Evolutionary conservation across 78 protist species (phyloP), one percentile per base, ranked within the genome.

Genomic region (Guillardia theta): DNA sequence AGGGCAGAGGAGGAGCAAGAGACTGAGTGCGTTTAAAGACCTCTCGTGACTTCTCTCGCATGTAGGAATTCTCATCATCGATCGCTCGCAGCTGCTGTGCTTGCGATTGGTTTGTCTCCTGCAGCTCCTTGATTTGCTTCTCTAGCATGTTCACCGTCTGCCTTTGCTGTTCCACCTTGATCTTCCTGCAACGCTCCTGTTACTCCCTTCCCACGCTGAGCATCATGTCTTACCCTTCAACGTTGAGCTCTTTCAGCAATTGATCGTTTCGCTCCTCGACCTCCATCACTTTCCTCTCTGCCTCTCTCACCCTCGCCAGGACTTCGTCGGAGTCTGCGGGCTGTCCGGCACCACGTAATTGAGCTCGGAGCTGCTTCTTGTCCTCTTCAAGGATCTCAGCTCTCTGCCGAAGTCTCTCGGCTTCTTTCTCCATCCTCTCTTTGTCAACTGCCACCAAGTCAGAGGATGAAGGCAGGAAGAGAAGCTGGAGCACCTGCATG

Each of bases 281-380:
- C 90, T 78, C 90, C 43, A 78, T 45, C 44, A 8, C 18, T 36
- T 19, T 1, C 24, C 90, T 45, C 90, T 78, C 90, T n/a, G 90
- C 90, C 90, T 78, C 90, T 19, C 50, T 12, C 44, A 78, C 50
- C 24, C 90, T 45, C 1, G 6, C 48, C 48, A 43, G 53, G 37
- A 43, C 48, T 36, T 78, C 90, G 18, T 78, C 90, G 18, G 44
- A 8, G 48, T 78, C 90, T 10, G 18, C 39, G 48, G 44, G 10
- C 90, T 19, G 43, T 0, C 90, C 90, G 24, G 10, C 90, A n/a
- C 50, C 90, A 18, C 90, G 90, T 48, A 78, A 36, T 48, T 43
- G 18, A 46, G 90, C 90, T 30, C 27, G 21, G 70, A 58, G 70
- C 70, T 58, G 70, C 90, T 78, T 78, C 90, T 78, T 78, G 33